Conservation (phyloP, 2,329 filamentous ascomycete species). For the Fusarium beomiforme region DNA sequence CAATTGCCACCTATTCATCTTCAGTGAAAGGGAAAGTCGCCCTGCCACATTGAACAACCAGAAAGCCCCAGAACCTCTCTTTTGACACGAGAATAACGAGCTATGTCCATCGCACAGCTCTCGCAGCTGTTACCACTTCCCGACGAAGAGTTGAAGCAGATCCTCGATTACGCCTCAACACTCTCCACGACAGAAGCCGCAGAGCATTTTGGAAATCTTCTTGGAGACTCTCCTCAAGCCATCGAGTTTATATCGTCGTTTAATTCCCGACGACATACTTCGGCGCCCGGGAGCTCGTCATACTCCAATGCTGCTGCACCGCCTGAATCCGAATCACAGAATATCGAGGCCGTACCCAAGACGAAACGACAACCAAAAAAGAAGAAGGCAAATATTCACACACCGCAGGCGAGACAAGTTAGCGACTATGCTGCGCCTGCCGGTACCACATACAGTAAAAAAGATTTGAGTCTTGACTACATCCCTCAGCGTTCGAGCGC, state of each 20-base stretch:
- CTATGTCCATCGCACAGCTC: conserved; percentile 73
- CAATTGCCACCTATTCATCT: not conserved
- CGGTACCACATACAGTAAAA: conserved; percentile 80
- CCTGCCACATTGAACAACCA: not conserved
- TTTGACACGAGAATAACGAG: not conserved
- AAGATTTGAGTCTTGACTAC: conserved; percentile 75
- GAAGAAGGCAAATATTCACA: conserved; percentile 72
- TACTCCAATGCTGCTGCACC: conserved; percentile 39
- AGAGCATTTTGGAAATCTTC: conserved; percentile 85
- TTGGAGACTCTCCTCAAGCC: conserved; percentile 83
- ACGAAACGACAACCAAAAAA: conserved; percentile 58
- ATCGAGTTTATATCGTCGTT: conserved; percentile 84
- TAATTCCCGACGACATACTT: conserved; percentile 71
- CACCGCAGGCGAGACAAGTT: conserved; percentile 69
- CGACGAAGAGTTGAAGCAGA: conserved; percentile 82
- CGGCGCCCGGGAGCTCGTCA: conserved; percentile 32
- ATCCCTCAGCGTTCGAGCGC: conserved; percentile 63
- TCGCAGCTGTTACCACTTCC: conserved; percentile 85
- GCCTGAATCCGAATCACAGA: conserved; percentile 31
- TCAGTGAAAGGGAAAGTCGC: not conserved
- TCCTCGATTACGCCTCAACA: conserved; percentile 82
- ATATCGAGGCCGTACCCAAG: conserved; percentile 59
- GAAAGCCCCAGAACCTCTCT: rapidly evolving
- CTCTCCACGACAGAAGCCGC: conserved; percentile 81
- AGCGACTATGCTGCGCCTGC: conserved; percentile 70